Evolutionary conservation across 768 basidiomycete species (phyloP), one percentile per base, ranked within the genome.

Genomic region (Lentinula detonsa): DNA sequence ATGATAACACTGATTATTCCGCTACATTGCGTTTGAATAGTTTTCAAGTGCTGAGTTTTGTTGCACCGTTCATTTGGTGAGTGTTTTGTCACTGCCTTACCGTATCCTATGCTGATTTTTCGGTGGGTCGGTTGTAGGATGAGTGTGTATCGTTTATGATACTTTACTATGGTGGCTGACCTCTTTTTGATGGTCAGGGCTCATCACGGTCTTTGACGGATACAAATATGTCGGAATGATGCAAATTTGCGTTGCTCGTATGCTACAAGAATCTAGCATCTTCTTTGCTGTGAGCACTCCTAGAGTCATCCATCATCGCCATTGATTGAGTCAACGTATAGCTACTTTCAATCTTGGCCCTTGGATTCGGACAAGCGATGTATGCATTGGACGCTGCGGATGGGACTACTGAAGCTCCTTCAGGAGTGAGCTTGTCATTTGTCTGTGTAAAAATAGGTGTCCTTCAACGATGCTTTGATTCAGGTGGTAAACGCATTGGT

Each of bases 331-430:
- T 39, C 23, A 45, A 21, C 7, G 13, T 63, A 2, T 65, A 94
- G 92, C 75, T 94, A 37, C 76, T 96, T 13, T 91, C 88, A 10
- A 81, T 98, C 28, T 81, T 97, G 51, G 88, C 85, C 2, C 70
- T 91, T 43, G 95, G 95, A 1, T 97, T 98, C 70, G 78, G 79
- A 11, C 94, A 97, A 72, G 91, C 87, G 1, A 76, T 98, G 65
- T 93, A 90, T 67, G 95, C 95, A 1, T 75, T 97, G 21, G 94
- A 97, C 69, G 92, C 89, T 37, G 93, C 95, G 2, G 94, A 97
- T 73, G 93, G 95, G 3, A 76, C 81, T 40, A 78, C 78, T 1
- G 87, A 90, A 56, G 75, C 78, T 42, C 73, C 80, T 3, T 72
- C 72, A 3, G 67, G 72, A 43, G 89, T 88, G 67, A 65, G 77